phyloP scores from a whole-genome alignment of 2,329 filamentous ascomycete species.

The Septoria petroselini region DNA sequence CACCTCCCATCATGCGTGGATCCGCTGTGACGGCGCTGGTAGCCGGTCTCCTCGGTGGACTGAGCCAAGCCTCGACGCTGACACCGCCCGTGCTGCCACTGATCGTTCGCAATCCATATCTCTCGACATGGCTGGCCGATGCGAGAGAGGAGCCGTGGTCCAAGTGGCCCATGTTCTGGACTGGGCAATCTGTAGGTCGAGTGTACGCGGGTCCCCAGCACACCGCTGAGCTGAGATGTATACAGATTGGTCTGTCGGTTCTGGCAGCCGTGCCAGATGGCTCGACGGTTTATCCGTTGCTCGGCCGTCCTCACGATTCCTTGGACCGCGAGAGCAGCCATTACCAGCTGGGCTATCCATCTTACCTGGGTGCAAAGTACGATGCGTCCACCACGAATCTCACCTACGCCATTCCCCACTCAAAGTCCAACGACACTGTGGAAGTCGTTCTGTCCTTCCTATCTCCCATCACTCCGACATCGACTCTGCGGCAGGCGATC shows the following conservation, averaged over 20 bases:
- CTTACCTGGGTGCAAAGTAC: conserved; percentile 60
- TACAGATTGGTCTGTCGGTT: conserved; percentile 59
- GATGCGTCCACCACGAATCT: conserved; percentile 70
- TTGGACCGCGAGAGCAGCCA: conserved; percentile 47
- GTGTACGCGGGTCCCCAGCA: conserved; percentile 15
- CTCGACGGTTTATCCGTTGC: conserved; percentile 60
- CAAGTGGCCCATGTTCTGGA: conserved; percentile 84
- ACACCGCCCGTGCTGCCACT: conserved; percentile 54
- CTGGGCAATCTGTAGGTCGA: conserved; percentile 58
- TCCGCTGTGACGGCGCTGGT: conserved; percentile 22
- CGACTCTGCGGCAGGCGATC: conserved; percentile 73
- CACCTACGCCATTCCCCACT: conserved; percentile 57
- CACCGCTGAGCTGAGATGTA: conserved; percentile 11
- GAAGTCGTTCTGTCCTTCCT: conserved; percentile 64
- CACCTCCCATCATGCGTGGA: conserved; percentile 24
- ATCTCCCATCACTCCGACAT: conserved; percentile 77
- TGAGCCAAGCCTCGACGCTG: conserved; percentile 50
- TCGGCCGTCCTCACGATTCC: conserved; percentile 65
- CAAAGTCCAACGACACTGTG: conserved; percentile 37
- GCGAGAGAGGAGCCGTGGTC: conserved; percentile 74
- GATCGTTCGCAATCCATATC: conserved; percentile 51
- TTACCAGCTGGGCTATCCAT: conserved; percentile 58
- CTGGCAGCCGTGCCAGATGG: conserved; percentile 60
- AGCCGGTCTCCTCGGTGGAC: conserved; percentile 26
- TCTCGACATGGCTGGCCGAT: conserved; percentile 57